Evolutionary conservation across 768 basidiomycete species (phyloP).

Genomic region (Trametes elegans): DNA sequence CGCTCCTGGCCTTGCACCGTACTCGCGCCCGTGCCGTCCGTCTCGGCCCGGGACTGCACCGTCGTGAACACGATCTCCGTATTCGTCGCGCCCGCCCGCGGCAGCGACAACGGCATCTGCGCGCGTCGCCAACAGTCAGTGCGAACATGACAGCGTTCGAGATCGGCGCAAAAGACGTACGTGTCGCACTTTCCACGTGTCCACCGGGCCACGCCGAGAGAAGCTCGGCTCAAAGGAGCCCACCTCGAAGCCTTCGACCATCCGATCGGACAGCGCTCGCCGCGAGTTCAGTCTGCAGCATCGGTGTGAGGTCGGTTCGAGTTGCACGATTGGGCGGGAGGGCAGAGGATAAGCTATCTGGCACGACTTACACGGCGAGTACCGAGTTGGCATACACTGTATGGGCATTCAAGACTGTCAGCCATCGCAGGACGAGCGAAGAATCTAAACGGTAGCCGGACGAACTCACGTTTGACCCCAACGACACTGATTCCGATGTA

Average conservation of each 20-base stretch:
- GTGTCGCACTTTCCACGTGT: neutral
- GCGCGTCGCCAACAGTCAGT: neutral
- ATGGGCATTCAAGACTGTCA: neutral
- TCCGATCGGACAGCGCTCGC: neutral
- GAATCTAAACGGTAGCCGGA: too few relatives aligned
- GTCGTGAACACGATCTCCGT: neutral
- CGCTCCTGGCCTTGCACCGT: too few relatives aligned
- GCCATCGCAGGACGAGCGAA: too few relatives aligned
- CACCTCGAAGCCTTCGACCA: neutral
- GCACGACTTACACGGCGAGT: neutral
- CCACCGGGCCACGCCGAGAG: neutral
- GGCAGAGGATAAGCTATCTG: too few relatives aligned
- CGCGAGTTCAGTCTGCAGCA: neutral
- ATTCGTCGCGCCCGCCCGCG: too few relatives aligned
- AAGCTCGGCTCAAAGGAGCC: neutral
- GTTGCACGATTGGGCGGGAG: neutral
- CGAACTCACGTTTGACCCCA: neutral
- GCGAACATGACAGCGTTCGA: neutral
- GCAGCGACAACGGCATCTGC: neutral
- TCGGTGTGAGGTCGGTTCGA: too few relatives aligned
- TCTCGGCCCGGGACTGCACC: neutral
- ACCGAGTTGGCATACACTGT: slow-evolving; percentile 7
- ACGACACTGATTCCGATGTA: neutral
- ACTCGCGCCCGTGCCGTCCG: neutral
- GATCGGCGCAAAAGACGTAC: neutral